Base-by-base conservation (phyloP, 331 rosid species). In the Stylosanthes scabra region DNA sequence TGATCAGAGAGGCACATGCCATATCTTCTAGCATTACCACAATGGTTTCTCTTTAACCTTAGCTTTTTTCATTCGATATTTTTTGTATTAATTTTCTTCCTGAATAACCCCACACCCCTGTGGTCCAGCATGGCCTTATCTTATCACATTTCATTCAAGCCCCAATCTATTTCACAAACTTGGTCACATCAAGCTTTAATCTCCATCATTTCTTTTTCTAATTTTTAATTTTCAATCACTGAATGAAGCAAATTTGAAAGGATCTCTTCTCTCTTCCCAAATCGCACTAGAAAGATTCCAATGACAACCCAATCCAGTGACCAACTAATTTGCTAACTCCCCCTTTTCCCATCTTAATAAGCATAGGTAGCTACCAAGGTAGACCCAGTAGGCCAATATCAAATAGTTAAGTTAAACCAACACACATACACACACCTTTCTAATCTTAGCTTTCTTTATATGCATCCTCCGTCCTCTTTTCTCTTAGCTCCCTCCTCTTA, bases 1-100 rank as follows among this genome's bases (percentile, higher is more conserved):
- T 86, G 87, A 88, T 81, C 90, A 79, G 92, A 78, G 82, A 72
- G 34, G 86, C 97, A 94, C 96, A 91, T 94, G 97, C 86, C 46
- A 57, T 40, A 42, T 63, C 93, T n/a, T n/a, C n/a, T 82, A 84
- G 84, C 88, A 74, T 81, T 84, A 69, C 87, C 86, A 80, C 84
- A 74, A 83, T 54, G 78, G 77, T 54, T 54, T 8, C 2, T 16
- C 55, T 52, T 20, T 20, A 44, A 60, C 56, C 55, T 55, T 34
- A 60, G 49, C 55, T 55, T 34, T 63, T n/a, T 70, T 6, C 7
- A 2, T 69, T 42, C 50, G 20, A 6, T 6, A 25, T 28, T 34
- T 12, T 40, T 20, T 7, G 46, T 2, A 28, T 34, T 34, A 34
- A 34, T 12, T 59, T 69, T 63, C 82, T 63, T 69, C 54, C 13